Base-by-base conservation (phyloP, 306 rosid species). In the Corylus americana region DNA sequence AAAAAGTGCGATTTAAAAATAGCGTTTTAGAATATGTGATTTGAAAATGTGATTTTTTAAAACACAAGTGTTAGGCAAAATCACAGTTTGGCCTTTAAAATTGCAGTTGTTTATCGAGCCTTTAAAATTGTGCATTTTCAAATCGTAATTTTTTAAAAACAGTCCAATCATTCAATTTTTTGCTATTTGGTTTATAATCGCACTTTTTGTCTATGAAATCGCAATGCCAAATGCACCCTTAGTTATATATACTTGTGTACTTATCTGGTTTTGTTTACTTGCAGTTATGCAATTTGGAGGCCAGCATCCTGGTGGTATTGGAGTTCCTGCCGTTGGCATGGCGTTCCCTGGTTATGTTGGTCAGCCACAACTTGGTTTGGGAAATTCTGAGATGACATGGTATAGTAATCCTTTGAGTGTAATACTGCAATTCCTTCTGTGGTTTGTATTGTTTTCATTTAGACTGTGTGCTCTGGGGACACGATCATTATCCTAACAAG, bases 241-340 rank as follows among this genome's bases (percentile, higher is more conserved):
- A 9, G 37, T 59, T 27, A 35, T 10, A 20, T 61, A 49, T 45
- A 14, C 10, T 22, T 25, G 39, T 79, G 70, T 79, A 71, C 77
- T 79, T 51, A 47, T 78, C 44, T 81, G 55, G 74, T 77, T 74
- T 73, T 75, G 48, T 55, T 71, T 70, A 74, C 77, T 71, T 85
- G 67, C 83, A 96, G 99, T 96, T 73, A 91, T 96, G 99, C 99
- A 93, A 88, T 96, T 93, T 81, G 93, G 98, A 68, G 94, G 94
- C 39, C 99, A 96, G 92, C 98, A 93, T 86, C 93, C 99, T 78
- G 91, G 96, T 85, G 98, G 99, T 77, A 86, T 95, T 4, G 98
- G 98, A 75, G 98, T 95, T 87, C 99, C 99, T 68, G 96, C 99
- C 57, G 98, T 96, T 75, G 99, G 99, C 76, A 96, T 96, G 99